Percentiles rank a stretch among this genome's conserved stretches.
Conservation (phyloP, 208 protist genomes). For the Entamoeba dispar region DNA sequence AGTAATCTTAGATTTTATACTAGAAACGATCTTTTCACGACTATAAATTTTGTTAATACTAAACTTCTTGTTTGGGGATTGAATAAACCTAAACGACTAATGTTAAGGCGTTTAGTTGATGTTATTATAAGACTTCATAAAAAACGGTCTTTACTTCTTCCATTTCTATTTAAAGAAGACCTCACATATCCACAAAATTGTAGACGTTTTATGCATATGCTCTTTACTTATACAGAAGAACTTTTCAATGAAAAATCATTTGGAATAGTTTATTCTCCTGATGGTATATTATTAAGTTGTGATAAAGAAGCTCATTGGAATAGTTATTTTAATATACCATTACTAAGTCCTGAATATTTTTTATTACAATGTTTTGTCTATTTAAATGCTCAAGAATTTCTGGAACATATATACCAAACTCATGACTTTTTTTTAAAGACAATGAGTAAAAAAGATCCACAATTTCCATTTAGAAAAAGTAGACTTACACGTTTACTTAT, state of each 20-base stretch:
- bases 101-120: too few species aligned
- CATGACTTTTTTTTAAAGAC: not conserved
- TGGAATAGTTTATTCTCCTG: not conserved
- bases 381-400: not conserved
- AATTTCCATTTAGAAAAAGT: not conserved
- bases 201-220: not conserved
- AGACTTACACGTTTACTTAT: too few species aligned
- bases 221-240: not conserved
- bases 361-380: not conserved
- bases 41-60: too few species aligned
- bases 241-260: not conserved
- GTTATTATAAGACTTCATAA: not conserved
- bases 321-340: not conserved
- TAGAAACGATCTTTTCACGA: too few species aligned
- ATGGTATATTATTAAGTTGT: not conserved
- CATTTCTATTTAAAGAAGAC: not conserved
- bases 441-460: not conserved
- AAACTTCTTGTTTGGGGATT: too few species aligned
- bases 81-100: too few species aligned
- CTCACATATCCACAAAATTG: not conserved
- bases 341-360: not conserved
- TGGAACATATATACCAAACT: not conserved
- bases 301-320: not conserved
- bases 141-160: not conserved
- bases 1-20: too few species aligned